These are phyloP conservation scores for Puccinia polysora DNA, from an alignment of 1,284 basidiomycete genomes.

Conservation along the genomic window DNA sequence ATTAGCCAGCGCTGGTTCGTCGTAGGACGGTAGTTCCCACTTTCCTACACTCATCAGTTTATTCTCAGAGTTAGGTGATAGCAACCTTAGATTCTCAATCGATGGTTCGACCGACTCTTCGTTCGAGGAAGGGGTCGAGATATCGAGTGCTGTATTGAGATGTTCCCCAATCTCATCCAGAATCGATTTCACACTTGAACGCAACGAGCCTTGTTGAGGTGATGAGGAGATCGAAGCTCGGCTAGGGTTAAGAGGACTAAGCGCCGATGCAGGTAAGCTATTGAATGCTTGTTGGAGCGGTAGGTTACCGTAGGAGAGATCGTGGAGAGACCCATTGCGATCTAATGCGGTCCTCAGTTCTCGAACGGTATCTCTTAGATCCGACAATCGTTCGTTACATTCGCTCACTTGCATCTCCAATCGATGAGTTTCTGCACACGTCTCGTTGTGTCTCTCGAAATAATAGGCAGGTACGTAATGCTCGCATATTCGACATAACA, in stretches of 20 bases:
- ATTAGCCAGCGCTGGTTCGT: constrained; percentile 75
- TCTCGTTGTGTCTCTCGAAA: constrained; percentile 99
- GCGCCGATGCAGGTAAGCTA: constrained; percentile 65
- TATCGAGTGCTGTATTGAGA: constrained; percentile 70
- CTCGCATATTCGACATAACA: constrained; percentile 97
- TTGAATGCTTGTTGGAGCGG: constrained; percentile 55
- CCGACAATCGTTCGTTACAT: constrained; percentile 85
- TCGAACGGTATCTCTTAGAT: constrained; percentile 68
- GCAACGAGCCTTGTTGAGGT: constrained; percentile 56
- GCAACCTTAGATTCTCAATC: constrained; percentile 82
- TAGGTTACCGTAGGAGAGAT: constrained; percentile 21
- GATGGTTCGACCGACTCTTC: constrained; percentile 85
- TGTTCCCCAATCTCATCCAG: constrained; percentile 81
- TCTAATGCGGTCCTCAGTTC: constrained; percentile 43
- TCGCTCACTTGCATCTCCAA: constrained; percentile 91
- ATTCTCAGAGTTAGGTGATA: constrained; percentile 74
- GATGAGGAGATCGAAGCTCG: constrained; percentile 76
- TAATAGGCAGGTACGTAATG: constrained; percentile 96
- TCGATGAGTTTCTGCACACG: constrained; percentile 92
- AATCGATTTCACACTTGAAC: constrained; percentile 59
- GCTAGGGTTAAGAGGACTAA: constrained; percentile 53
- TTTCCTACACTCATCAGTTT: constrained; percentile 72
- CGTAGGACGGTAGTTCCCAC: constrained; percentile 68
- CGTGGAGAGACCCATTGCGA: neutral
- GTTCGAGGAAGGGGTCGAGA: constrained; percentile 80